These are phyloP conservation scores for Rhizopogon roseolus DNA, from an alignment of 768 basidiomycete species.

Conservation along the genomic window DNA sequence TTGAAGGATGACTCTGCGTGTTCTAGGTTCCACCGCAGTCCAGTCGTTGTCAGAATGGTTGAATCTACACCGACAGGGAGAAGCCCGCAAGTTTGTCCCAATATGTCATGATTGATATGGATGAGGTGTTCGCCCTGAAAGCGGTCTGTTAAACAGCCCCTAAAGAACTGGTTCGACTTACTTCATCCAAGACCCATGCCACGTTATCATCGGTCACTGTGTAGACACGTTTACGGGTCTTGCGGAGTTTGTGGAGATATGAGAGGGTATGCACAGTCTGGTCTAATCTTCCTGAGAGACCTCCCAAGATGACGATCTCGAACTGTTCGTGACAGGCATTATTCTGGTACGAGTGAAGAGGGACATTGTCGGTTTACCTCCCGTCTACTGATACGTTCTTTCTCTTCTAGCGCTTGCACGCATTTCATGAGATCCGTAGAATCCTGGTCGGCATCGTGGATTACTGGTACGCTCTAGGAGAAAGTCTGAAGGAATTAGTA, in stretches of 20 bases:
- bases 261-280: conserved; percentile 92
- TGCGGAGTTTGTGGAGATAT: conserved; percentile 75
- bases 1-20: conserved; percentile 72
- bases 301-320: conserved; percentile 78
- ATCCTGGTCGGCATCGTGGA: conserved; percentile 68
- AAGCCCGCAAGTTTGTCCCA: conserved; percentile 92
- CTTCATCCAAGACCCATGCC: conserved; percentile 83
- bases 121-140: conserved; percentile 80
- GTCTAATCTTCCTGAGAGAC: conserved; percentile 87
- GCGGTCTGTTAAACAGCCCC: not conserved
- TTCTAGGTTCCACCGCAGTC: conserved; percentile 84
- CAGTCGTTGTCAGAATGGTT: conserved; percentile 75
- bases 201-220: conserved; percentile 88
- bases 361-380: conserved; percentile 27
- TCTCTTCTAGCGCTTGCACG: conserved; percentile 53
- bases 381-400: conserved; percentile 40
- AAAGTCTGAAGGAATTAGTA: not conserved
- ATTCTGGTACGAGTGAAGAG: not conserved
- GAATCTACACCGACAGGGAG: conserved; percentile 83
- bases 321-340: conserved; percentile 33
- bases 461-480: conserved; percentile 59
- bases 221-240: conserved; percentile 52
- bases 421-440: conserved; percentile 99
- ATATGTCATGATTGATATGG: conserved; percentile 59
- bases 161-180: conserved; percentile 27